phyloP scores from a whole-genome alignment of 2,329 filamentous ascomycete species.

The Diaporthe aspalathi region DNA sequence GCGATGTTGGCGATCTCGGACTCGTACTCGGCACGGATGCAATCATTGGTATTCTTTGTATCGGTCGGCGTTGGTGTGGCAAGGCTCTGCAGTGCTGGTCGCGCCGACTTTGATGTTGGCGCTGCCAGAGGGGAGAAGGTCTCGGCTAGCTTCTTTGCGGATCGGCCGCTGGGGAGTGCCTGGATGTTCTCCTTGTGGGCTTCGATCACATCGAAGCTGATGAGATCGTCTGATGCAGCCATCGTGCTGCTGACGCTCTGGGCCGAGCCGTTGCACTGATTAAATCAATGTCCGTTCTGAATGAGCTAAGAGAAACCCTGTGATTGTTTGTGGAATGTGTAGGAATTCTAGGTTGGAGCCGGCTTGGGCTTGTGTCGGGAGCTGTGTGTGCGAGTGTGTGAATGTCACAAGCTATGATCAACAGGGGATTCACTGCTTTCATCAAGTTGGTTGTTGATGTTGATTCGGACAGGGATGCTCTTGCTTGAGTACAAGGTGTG shows the following conservation, averaged over 20 bases:
- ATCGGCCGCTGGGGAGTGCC: constrained; percentile 85
- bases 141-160: constrained; percentile 87
- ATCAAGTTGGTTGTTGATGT: constrained; percentile 40
- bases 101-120: constrained; percentile 21
- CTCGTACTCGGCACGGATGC: constrained; percentile 86
- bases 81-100: constrained; percentile 64
- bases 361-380: not conserved
- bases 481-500: not conserved
- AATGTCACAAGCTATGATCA: constrained; percentile 35
- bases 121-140: constrained; percentile 72
- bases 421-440: constrained; percentile 17
- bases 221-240: constrained; percentile 63
- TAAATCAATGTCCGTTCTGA: constrained; percentile 31
- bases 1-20: constrained; percentile 80
- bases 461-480: constrained; percentile 34
- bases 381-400: constrained; percentile 8
- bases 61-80: constrained; percentile 75
- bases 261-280: constrained; percentile 34
- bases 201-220: constrained; percentile 93
- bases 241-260: constrained; percentile 52
- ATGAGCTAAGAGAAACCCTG: constrained; percentile 33
- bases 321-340: constrained; percentile 18
- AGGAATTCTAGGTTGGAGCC: constrained; percentile 18
- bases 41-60: constrained; percentile 81
- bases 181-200: constrained; percentile 98